Evolutionary conservation across 495 filamentous ascomycete species (phyloP).

Genomic region (Aspergillus diversus): DNA sequence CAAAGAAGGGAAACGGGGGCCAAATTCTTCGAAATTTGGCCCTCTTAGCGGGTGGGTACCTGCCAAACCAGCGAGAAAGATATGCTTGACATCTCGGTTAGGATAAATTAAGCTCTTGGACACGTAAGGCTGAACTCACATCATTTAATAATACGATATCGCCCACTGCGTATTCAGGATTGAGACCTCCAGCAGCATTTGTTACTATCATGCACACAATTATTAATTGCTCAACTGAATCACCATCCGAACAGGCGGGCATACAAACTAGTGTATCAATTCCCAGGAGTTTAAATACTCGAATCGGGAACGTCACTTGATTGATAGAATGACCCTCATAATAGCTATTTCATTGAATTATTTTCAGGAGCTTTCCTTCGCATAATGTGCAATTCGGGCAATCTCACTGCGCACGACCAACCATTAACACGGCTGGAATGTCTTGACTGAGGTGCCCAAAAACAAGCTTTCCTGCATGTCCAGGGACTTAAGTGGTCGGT

Average conservation of each 20-base stretch:
- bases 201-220: constrained; percentile 66
- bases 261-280: constrained; percentile 65
- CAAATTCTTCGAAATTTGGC: constrained; percentile 69
- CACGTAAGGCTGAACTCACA: constrained; percentile 41
- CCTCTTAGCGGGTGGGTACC: constrained; percentile 74
- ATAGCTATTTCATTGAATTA: constrained; percentile 52
- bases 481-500: constrained; percentile 50
- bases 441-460: constrained; percentile 65
- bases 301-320: constrained; percentile 68
- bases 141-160: constrained; percentile 77
- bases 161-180: constrained; percentile 68
- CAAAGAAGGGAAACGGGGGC: constrained; percentile 70
- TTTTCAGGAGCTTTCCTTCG: not conserved
- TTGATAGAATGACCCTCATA: constrained; percentile 78
- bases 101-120: constrained; percentile 18
- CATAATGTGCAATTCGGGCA: not conserved
- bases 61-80: constrained; percentile 73
- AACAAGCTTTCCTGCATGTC: constrained; percentile 76
- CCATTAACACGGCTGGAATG: constrained; percentile 69
- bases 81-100: constrained; percentile 54
- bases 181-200: constrained; percentile 77
- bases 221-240: constrained; percentile 3
- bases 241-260: constrained; percentile 13
- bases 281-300: constrained; percentile 70
- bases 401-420: constrained; percentile 74